Base-by-base conservation (phyloP, 2,329 filamentous ascomycete species). In the Trichoderma hamatum region DNA sequence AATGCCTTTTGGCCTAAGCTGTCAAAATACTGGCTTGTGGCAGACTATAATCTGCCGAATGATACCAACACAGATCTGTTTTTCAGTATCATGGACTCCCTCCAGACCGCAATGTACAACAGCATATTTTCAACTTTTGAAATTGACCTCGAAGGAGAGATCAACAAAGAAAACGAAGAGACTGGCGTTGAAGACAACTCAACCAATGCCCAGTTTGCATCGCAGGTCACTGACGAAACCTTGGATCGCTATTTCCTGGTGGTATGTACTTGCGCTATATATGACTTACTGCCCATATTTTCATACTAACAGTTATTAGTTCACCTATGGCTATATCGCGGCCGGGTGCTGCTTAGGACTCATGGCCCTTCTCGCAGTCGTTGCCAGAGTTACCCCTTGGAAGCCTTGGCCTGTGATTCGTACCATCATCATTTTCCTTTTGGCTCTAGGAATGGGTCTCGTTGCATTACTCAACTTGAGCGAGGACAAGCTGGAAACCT, bases 281-380 rank as follows among this genome's bases (percentile, higher is more conserved):
- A 19, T 11, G 14, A 32, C 19, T 19, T n/a, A 32, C 28, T 13
- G n/a, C n/a, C n/a, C n/a, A 2, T 21, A 16, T 6, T 1, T 28
- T 4, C 16, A n/a, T 5, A 24, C 56, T 60, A 43, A 61, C 34
- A 24, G 19, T 52, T 21, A 24, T 49, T 19, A 80, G 78, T 80
- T 81, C 67, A 72, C 75, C 21, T 80, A 78, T 59, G 77, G 75
- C 7, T 81, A 79, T 61, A 71, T 81, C 34, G 73, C 76, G 14
- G 75, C 75, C 3, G 79, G 78, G 0, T 60, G 73, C 61, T 75
- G 76, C 26, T 72, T 81, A 28, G 71, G 77, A 26, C 70, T 81
- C 16, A 76, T 81, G 75, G 72, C 74, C 1, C 5, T 75, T 6
- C 75, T 81, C 9, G 73, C 76, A 49, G 65, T 78, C 49, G 62